Evolutionary conservation across 306 rosid genomes (phyloP), one percentile per base, ranked within the genome.

Genomic region (Lotus japonicus): DNA sequence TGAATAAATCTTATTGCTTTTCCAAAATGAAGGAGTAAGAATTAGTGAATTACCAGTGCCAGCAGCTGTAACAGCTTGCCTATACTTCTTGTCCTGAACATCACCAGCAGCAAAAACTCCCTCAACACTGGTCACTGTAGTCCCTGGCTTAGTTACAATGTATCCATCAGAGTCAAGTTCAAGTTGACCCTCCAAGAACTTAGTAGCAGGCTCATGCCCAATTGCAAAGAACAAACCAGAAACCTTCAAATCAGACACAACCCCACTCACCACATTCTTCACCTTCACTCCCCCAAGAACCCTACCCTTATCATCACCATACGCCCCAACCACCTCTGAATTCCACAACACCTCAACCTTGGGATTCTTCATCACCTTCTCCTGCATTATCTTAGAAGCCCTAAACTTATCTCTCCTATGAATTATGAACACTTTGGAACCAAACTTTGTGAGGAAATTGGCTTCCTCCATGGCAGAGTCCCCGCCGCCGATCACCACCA

Each of bases 381-480:
- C 69, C 73, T 90, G 98, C 97, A 94, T 86, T 11, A 86, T 82
- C 73, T 86, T 94, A 9, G 95, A 86, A 15, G 96, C 97, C 68
- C 92, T 78, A 64, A 94, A 88, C 0, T 59, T 7, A 13, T 94
- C 90, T 64, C 94, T 80, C 63, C 97, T 60, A 48, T 88, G 97
- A 42, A 94, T 79, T 45, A 92, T 82, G 58, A 83, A 82, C 19
- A 94, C 97, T 33, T 83, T 83, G n/a, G 90, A 86, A 16, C 90
- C 95, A 43, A 77, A 94, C 71, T 88, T 94, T 13, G 96, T 85
- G 17, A 94, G 86, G 66, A 88, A 94, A 15, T 45, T 82, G 0
- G 97, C 97, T 79, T 94, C 98, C 75, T 90, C 98, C 97, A 88
- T 90, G 7, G 98, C 92, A 4, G 97, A 84, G 53, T 94, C 97